These are phyloP conservation scores for Neurospora sp. DNA, from an alignment of 495 filamentous ascomycete genomes.

Conservation along the genomic window DNA sequence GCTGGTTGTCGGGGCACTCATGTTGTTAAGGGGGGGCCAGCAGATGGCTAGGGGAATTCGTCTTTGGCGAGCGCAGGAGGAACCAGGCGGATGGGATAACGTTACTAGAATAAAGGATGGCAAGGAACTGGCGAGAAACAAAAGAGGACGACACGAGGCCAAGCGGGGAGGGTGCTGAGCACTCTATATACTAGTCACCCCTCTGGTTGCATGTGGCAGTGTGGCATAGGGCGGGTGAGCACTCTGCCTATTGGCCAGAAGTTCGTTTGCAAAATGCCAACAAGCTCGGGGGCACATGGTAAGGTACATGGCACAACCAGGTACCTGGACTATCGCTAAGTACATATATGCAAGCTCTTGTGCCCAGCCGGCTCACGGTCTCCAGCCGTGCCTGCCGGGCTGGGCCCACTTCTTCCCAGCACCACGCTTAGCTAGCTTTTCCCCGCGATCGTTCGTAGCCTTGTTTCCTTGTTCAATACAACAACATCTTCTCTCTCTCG, in stretches of 20 bases:
- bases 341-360: not conserved
- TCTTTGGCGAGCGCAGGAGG: not conserved
- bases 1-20: not conserved
- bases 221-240: not conserved
- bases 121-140: not conserved
- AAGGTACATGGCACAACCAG: not conserved
- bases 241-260: not conserved
- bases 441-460: no score
- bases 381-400: no score
- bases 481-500: no score
- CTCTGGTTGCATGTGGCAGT: not conserved
- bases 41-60: not conserved
- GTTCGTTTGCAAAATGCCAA: not conserved
- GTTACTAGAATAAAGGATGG: not conserved
- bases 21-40: not conserved
- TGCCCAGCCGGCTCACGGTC: no score
- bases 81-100: not conserved
- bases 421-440: no score
- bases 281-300: not conserved
- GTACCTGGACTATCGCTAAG: no score
- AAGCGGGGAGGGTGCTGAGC: not conserved
- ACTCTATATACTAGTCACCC: not conserved
- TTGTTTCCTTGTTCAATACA: no score
- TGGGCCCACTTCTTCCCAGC: no score
- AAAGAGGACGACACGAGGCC: not conserved